phyloP scores from a whole-genome alignment of 2,329 filamentous ascomycete genomes.

The Emmonsiellopsis sp. region DNA sequence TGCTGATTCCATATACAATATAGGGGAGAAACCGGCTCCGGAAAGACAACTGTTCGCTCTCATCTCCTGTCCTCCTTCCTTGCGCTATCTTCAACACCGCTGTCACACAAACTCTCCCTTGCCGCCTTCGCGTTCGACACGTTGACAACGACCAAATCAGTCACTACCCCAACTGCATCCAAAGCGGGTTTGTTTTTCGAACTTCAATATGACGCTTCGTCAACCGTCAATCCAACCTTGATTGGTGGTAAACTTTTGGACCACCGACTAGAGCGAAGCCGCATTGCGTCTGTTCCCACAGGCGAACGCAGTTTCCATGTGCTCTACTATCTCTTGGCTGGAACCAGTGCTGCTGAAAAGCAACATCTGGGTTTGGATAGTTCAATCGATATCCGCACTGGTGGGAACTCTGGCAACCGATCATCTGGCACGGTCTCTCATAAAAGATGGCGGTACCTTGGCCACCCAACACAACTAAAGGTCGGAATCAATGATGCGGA shows the following conservation, averaged over 20 bases:
- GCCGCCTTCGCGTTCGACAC: constrained; percentile 94
- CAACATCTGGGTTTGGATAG: constrained; percentile 63
- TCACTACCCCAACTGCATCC: constrained; percentile 88
- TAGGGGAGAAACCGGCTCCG: constrained; percentile 90
- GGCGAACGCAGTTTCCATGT: constrained; percentile 96
- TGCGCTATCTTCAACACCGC: constrained; percentile 79
- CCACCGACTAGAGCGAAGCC: constrained; percentile 82
- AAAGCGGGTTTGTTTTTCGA: constrained; percentile 95
- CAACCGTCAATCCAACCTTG: constrained; percentile 72
- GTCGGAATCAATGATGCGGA: constrained; percentile 94
- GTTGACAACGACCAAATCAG: constrained; percentile 91
- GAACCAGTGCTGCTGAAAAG: constrained; percentile 85
- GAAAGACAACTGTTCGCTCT: constrained; percentile 88
- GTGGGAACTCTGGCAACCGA: constrained; percentile 37
- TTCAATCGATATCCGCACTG: constrained; percentile 27
- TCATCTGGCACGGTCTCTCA: constrained; percentile 46
- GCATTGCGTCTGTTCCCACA: constrained; percentile 84
- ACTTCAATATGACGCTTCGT: constrained; percentile 87
- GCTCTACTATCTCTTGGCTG: constrained; percentile 87
- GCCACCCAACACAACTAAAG: constrained; percentile 92
- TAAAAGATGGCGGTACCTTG: constrained; percentile 91
- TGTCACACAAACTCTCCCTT: constrained; percentile 86
- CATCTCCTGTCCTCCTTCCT: constrained; percentile 80
- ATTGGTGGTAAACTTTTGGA: constrained; percentile 93
- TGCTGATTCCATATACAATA: constrained; percentile 19